Base-by-base conservation (phyloP, 495 filamentous ascomycete genomes). In the Amphirosellinia nigrospora region DNA sequence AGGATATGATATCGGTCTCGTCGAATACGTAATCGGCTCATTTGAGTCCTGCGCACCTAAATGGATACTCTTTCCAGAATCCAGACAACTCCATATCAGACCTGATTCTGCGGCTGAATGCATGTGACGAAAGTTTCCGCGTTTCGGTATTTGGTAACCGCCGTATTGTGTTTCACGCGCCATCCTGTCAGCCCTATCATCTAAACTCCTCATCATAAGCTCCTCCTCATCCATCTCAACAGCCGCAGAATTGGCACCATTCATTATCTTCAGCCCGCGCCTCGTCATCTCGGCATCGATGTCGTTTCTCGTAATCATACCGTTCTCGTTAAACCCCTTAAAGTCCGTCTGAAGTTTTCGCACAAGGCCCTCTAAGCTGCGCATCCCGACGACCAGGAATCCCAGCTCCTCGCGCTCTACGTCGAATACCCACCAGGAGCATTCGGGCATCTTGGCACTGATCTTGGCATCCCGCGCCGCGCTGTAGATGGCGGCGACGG, bases 381-480 rank as follows among this genome's bases (percentile, higher is more conserved):
- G 81, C 88, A 99, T 89, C 0, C 84, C 94, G 32, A 97, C 93
- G 15, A 97, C 95, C 72, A 99, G 75, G 74, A 98, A 98, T 4
- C 96, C 96, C 58, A 98, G 82, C 78, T 97, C 94, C 84, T 99
- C 96, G 26, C 96, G 85, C 60, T 98, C 95, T n/a, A 94, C 92
- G 82, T 99, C 96, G 79, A 99, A 98, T 0, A 98, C 92, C 96
- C 96, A 99, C 96, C 96, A 99, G 61, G 93, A 90, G 30, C 82
- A 85, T 60, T 90, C 90, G 3, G 95, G 92, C 79, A 98, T 84
- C 77, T 92, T 93, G 36, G 91, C 86, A 0, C 85, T 89, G 3
- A 89, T 77, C 36, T 70, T 60, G 48, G 46, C 19, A 66, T 98
- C 94, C 30, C 92, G 87, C n/a, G 93, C 90, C 10, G 94, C 92